Evolutionary conservation across 805 yeast species (phyloP), one percentile per base, ranked within the genome.

Genomic region (Metschnikowia rubicola): DNA sequence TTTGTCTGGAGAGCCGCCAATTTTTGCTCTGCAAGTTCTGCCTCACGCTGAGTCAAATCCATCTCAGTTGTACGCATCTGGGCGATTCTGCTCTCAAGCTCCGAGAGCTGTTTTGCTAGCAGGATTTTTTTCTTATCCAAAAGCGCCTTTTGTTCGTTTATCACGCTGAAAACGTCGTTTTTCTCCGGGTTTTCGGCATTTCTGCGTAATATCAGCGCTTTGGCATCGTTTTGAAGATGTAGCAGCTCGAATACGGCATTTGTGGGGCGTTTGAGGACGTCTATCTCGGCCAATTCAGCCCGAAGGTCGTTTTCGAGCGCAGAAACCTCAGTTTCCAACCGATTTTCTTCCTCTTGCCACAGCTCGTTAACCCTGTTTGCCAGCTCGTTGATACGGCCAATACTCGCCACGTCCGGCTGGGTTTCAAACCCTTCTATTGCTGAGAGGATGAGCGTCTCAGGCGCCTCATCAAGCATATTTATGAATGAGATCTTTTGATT

Each of bases 21-120:
- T 33, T 59, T 44, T 42, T 61, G 62, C 36, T 51, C 49, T 32
- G 65, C 70, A 37, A 78, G 63, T 30, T 65, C 66, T 13, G 73
- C 67, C 40, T 71, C 61, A 19, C 68, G 65, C 12, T 70, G 53
- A 39, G 60, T 65, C 49, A 71, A 63, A 42, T 69, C 73, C 59
- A 68, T 69, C 41, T 64, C 62, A 31, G 55, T 55, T 57, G 67
- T 55, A 35, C 60, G 64, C 44, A 66, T 50, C 10, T 65, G 59
- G 48, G 65, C 68, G 30, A 77, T 73, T 34, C 71, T 63, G 30
- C 70, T 62, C 33, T 71, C 79, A 39, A 81, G 61, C 41, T 76
- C 80, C 32, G 78, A 78, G 48, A 82, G 64, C 26, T 67, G 74
- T 53, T 77, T 79, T 3, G 84, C 84, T 8, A 80, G 59, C 8